Evolutionary conservation across 768 basidiomycete genomes (phyloP), one percentile per base, ranked within the genome.

Genomic region (Psilocybe sp.): DNA sequence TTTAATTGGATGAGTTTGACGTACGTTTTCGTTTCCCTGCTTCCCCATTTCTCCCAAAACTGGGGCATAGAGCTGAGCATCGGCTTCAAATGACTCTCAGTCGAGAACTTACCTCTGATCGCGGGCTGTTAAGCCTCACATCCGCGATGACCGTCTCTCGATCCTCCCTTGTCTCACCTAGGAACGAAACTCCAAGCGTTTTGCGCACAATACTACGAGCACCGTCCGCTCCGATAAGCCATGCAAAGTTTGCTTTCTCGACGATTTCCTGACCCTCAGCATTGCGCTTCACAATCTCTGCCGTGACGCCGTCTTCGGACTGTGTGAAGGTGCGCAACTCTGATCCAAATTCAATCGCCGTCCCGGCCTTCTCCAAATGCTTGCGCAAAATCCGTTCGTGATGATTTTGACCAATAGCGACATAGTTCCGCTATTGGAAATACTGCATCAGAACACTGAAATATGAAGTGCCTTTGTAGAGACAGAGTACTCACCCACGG

Each of bases 211-310:
- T 57, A 32, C 75, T 67, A 34, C 64, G 66, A 1, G 72, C 76
- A 8, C 76, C 75, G 54, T 79, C 77, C 0, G 72, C 64, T 3
- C 77, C 76, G 34, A 78, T 58, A 19, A 78, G 57, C 62, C 67
- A 77, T 14, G 65, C 64, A 40, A 63, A 70, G 1, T 47, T 49
- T 3, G 56, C 44, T 3, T 54, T 40, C 52, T 76, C 74, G 8
- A 34, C 32, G 11, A 49, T 55, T 16, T 31, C 55, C 33, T 42
- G 39, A n/a, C 37, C 55, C 16, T 53, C 52, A 4, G 54, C 60
- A 4, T 52, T 60, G 32, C 64, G 63, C 13, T 36, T 41, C 20
- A 67, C 36, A 10, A 79, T 49, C 8, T 66, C 63, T 1, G 69
- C 76, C 4, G 62, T 47, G 1, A 80, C 72, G 16, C 54, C 49